phyloP scores from a whole-genome alignment of 2,329 filamentous ascomycete species.

The Daldinia sp. region DNA sequence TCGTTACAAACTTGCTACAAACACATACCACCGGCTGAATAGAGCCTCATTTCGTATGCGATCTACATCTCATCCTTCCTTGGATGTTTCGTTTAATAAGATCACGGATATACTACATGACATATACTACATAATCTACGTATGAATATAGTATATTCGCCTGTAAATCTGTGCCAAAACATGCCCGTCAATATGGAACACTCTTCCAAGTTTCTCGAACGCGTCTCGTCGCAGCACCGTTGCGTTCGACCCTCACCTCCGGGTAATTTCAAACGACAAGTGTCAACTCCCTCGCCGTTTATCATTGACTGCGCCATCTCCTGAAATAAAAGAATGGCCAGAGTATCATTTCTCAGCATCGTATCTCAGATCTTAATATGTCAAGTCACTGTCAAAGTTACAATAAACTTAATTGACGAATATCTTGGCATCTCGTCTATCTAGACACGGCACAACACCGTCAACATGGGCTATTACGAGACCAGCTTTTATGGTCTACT shows the following conservation, averaged over 20 bases:
- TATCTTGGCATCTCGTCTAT: slow-evolving; percentile 1
- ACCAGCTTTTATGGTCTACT: slow-evolving; percentile 39
- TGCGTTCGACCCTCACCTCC: slow-evolving; percentile 37
- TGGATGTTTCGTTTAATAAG: slow-evolving; percentile 11
- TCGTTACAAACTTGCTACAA: not conserved
- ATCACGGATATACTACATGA: slow-evolving; percentile 5
- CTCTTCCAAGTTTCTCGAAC: slow-evolving; percentile 28
- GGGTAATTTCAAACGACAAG: slow-evolving; percentile 47
- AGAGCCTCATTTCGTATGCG: slow-evolving; percentile 28
- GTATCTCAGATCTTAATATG: slow-evolving; percentile 17
- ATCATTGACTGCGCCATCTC: not conserved
- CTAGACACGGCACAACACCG: slow-evolving; percentile 5
- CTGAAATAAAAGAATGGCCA: slow-evolving; percentile 14
- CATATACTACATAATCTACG: too few species aligned
- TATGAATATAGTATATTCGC: slow-evolving; percentile 27
- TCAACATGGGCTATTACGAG: slow-evolving; percentile 39
- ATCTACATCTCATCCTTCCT: slow-evolving; percentile 8
- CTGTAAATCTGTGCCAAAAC: slow-evolving; percentile 25
- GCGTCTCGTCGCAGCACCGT: slow-evolving; percentile 34
- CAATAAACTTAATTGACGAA: slow-evolving; percentile 11
- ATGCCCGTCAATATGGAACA: slow-evolving; percentile 26
- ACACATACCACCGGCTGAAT: slow-evolving; percentile 30
- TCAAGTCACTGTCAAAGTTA: slow-evolving; percentile 15
- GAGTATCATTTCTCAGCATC: slow-evolving; percentile 1
- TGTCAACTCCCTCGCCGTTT: slow-evolving; percentile 37